phyloP scores from a whole-genome alignment of 208 protist genomes.

The Blechomonas ayalai region DNA sequence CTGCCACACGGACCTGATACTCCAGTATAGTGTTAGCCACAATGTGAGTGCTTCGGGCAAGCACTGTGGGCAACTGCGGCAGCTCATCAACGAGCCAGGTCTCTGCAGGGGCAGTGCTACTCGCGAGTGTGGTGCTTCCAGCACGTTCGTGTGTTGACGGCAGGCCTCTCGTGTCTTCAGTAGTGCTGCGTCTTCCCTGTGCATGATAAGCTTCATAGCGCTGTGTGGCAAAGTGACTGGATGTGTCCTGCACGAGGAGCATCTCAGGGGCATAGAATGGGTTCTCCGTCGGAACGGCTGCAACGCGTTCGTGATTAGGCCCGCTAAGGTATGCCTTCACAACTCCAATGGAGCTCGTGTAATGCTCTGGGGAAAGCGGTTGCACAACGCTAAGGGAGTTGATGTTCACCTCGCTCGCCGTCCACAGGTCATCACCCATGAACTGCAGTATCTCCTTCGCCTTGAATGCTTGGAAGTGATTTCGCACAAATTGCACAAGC shows the following conservation, averaged over 20 bases:
- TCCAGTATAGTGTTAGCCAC: constrained; percentile 65
- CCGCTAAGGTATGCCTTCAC: constrained; percentile 60
- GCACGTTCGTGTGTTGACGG: no score
- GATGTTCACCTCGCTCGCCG: constrained; percentile 36
- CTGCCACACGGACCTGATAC: constrained; percentile 66
- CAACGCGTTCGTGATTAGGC: constrained; percentile 10
- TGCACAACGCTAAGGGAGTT: constrained; percentile 49
- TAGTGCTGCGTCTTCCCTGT: no score
- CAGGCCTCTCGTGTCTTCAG: no score
- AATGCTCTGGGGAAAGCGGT: constrained; percentile 39
- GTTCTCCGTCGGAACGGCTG: constrained; percentile 30
- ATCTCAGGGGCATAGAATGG: constrained; percentile 64
- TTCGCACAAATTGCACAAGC: constrained; percentile 38
- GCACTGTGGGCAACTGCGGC: constrained; percentile 19
- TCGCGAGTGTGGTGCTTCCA: no score
- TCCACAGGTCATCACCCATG: constrained; percentile 66
- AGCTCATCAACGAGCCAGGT: no score
- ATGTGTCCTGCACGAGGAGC: constrained; percentile 56
- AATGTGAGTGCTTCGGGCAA: constrained; percentile 44
- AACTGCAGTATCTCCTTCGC: constrained; percentile 48
- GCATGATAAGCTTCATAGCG: no score
- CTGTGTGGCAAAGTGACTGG: constrained; percentile 41
- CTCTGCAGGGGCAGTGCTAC: no score
- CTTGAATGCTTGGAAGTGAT: constrained; percentile 46
- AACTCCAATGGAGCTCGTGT: constrained; percentile 31